Conservation (phyloP, 306 rosid species). For the Trifolium dubium region DNA sequence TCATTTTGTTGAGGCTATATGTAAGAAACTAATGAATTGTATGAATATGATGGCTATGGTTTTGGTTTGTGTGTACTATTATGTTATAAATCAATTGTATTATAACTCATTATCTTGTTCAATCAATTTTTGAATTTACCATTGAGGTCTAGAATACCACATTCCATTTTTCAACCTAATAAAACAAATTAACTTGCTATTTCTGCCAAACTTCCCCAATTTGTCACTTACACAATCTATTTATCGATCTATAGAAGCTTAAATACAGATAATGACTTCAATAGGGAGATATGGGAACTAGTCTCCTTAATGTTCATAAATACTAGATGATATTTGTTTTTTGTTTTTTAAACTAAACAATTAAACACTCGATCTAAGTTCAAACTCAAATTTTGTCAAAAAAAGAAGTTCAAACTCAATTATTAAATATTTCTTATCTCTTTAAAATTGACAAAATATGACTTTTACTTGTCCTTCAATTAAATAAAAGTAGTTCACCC, state of each 20-base stretch:
- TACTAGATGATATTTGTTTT: not conserved
- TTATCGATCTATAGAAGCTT: no score
- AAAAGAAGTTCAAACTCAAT: not conserved
- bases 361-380: not conserved
- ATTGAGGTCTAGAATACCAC: no score
- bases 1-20: not conserved
- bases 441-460: not conserved
- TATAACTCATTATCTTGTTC: constrained; percentile 21
- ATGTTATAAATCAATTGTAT: constrained; percentile 16
- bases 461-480: not conserved
- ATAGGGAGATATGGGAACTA: not conserved
- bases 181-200: no score
- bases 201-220: no score
- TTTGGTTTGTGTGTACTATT: constrained; percentile 25
- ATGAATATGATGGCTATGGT: constrained; percentile 19
- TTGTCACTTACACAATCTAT: no score
- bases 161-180: no score
- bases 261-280: no score
- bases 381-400: not conserved
- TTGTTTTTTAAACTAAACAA: not conserved
- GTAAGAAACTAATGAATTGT: constrained; percentile 17
- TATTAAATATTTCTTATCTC: not conserved
- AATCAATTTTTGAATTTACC: not conserved
- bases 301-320: not conserved
- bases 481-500: no score